phyloP scores from a whole-genome alignment of 768 basidiomycete genomes.

The Leccinellum rugosiceps region DNA sequence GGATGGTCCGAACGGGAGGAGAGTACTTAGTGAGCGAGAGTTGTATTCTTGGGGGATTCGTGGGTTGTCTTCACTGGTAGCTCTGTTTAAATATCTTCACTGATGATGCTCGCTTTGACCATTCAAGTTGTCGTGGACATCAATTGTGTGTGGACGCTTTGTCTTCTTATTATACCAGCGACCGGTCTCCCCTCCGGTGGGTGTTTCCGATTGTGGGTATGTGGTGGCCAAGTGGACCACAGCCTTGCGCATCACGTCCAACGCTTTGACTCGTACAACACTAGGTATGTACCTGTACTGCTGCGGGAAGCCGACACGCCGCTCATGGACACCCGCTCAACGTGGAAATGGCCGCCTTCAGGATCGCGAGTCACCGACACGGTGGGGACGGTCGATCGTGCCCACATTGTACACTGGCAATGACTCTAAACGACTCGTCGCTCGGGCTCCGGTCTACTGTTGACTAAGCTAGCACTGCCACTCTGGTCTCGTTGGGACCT shows the following conservation, averaged over 20 bases:
- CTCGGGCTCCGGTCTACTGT: too few species aligned
- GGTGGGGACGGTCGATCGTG: background rate
- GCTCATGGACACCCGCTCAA: background rate
- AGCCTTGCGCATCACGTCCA: conserved; percentile 8
- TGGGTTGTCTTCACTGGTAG: conserved; percentile 1
- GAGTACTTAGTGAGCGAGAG: background rate
- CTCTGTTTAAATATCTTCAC: conserved; percentile 23
- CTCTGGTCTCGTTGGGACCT: too few species aligned
- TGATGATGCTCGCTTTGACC: conserved; percentile 16
- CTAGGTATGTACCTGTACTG: background rate
- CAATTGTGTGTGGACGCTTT: conserved; percentile 19
- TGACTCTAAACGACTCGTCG: too few species aligned
- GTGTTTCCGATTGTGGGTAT: conserved; percentile 19
- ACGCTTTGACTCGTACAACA: conserved; percentile 18
- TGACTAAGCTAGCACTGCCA: background rate
- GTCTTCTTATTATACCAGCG: conserved; percentile 24
- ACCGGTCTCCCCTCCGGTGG: conserved; percentile 14
- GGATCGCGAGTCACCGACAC: background rate
- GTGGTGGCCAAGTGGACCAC: conserved; percentile 15
- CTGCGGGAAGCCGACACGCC: background rate
- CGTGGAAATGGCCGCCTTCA: background rate
- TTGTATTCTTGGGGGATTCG: background rate
- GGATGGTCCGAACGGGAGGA: background rate
- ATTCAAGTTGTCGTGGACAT: too few species aligned
- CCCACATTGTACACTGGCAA: too few species aligned